These are phyloP conservation scores for Pythium apleroticum DNA, from an alignment of 352 stramenopile species.

Conservation along the genomic window DNA sequence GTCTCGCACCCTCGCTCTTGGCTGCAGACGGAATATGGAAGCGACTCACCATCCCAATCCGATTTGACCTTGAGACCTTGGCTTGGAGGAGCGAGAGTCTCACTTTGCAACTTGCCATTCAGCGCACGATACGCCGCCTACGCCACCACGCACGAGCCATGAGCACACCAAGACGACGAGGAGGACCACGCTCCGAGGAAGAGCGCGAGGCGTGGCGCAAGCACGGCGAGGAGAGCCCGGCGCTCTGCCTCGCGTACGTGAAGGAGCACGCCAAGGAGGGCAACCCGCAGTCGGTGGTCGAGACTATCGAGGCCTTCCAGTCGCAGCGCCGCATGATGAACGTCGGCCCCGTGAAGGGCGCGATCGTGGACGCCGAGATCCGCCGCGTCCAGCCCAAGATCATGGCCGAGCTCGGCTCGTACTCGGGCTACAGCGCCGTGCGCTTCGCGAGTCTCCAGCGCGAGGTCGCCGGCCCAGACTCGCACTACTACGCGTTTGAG, in stretches of 20 bases:
- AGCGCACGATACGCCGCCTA: not conserved
- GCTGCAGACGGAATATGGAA: not conserved
- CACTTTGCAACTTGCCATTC: not conserved
- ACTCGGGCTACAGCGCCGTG: slow-evolving; percentile 47
- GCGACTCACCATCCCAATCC: not conserved
- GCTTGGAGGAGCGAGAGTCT: too few species aligned
- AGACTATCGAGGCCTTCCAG: slow-evolving; percentile 36
- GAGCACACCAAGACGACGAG: slow-evolving; percentile 4
- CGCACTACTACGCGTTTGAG: slow-evolving; percentile 54
- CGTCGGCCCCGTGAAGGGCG: slow-evolving; percentile 29
- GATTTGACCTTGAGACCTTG: too few species aligned
- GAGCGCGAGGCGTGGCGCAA: slow-evolving; percentile 12
- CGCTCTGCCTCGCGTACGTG: slow-evolving; percentile 33
- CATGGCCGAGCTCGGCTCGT: slow-evolving; percentile 47
- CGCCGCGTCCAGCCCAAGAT: slow-evolving; percentile 31
- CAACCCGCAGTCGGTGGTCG: slow-evolving; percentile 35
- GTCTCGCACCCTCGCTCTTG: too few species aligned
- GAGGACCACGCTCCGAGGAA: slow-evolving; percentile 1
- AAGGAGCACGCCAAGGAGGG: slow-evolving; percentile 32
- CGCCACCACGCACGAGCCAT: slow-evolving; percentile 4
- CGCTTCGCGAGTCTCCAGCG: slow-evolving; percentile 44
- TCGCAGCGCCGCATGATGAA: slow-evolving; percentile 41
- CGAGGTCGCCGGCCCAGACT: slow-evolving; percentile 29
- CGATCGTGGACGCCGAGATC: slow-evolving; percentile 41
- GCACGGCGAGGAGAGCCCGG: slow-evolving; percentile 20